These are phyloP conservation scores for Psophocarpus tetragonolobus DNA, from an alignment of 306 rosid species.

Conservation along the genomic window DNA sequence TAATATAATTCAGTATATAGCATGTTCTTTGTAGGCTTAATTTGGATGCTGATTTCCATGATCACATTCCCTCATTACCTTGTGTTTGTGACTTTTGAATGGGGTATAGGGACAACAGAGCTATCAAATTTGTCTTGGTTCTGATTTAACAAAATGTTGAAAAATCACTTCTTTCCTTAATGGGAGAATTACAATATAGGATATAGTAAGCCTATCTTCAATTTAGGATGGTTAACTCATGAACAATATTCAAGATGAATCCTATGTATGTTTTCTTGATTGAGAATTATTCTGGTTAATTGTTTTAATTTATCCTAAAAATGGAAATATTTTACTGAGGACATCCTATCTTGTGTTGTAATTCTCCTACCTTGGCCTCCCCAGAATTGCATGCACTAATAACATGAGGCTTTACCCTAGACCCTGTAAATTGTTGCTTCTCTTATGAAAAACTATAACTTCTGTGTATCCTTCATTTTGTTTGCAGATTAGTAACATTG, in stretches of 20 bases:
- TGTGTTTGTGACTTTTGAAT: background rate
- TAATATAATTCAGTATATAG: background rate
- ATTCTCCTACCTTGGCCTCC: background rate
- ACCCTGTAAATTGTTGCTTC: background rate
- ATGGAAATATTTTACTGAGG: background rate
- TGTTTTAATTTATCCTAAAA: background rate
- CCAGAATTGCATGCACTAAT: background rate
- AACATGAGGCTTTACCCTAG: background rate
- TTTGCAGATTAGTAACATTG: constrained; percentile 88
- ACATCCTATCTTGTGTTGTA: background rate
- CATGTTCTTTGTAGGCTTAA: background rate
- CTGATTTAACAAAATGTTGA: background rate
- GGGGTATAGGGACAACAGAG: background rate
- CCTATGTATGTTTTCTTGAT: background rate
- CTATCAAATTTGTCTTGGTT: background rate
- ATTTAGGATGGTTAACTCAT: background rate
- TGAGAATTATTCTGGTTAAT: background rate
- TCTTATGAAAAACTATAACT: background rate
- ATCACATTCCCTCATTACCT: background rate
- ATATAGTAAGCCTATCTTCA: background rate
- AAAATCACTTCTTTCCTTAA: background rate
- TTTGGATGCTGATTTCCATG: background rate
- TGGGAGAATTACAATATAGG: background rate
- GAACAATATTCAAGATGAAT: background rate
- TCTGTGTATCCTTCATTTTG: constrained; percentile 9